A percentile compares a stretch with the other conserved stretches of the same genome.
These are phyloP conservation scores for Mycena vulgaris DNA, from an alignment of 768 basidiomycete species.

Conservation along the genomic window DNA sequence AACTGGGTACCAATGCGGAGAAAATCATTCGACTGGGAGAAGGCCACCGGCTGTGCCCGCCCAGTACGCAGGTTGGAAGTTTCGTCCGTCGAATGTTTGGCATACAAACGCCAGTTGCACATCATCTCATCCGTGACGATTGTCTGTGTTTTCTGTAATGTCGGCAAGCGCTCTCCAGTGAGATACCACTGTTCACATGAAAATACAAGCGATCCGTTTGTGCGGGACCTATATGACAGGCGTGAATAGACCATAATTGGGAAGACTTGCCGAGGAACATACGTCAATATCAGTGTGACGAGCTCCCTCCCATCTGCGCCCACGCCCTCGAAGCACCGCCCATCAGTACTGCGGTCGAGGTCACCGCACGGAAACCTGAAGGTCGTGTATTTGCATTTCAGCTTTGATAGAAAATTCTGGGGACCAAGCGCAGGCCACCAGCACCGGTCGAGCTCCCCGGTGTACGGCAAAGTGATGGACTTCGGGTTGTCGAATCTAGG, in stretches of 20 bases:
- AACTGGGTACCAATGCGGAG: conserved; percentile 34
- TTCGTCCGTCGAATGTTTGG: conserved; percentile 1
- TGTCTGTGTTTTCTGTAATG: not conserved
- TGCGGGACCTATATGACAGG: not conserved
- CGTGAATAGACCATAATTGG: no score
- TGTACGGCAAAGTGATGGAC: conserved; percentile 25
- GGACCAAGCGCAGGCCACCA: conserved; percentile 48
- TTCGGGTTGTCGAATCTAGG: conserved; percentile 19
- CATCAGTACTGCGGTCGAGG: not conserved
- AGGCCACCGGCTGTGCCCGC: conserved; percentile 1
- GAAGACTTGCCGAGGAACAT: not conserved
- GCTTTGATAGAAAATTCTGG: conserved; percentile 43
- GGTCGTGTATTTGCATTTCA: conserved; percentile 22
- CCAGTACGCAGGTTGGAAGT: not conserved
- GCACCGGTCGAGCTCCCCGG: conserved; percentile 46
- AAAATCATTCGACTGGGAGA: not conserved
- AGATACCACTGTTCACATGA: conserved; percentile 1
- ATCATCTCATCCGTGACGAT: not conserved
- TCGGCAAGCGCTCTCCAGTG: not conserved
- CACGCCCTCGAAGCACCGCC: conserved; percentile 15
- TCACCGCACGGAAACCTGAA: conserved; percentile 5
- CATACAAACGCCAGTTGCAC: conserved; percentile 23
- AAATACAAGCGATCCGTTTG: not conserved
- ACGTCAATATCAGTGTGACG: conserved; percentile 4
- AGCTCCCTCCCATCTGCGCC: conserved; percentile 20